Evolutionary conservation across 2,329 filamentous ascomycete genomes (phyloP).

Genomic region (Podosphaera xanthii): DNA sequence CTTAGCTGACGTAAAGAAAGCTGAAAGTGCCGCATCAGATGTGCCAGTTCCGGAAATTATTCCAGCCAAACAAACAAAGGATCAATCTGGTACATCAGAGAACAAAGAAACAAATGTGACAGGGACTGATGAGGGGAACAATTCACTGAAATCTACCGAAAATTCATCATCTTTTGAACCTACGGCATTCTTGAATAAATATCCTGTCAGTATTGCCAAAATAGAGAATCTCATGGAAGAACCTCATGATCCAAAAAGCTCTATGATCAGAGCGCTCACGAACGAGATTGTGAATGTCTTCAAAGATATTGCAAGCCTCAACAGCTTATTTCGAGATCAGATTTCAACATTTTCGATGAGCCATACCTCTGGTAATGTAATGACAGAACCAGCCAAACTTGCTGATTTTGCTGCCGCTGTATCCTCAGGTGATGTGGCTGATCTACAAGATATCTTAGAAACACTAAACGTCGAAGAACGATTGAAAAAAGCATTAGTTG

Average conservation of each 20-base stretch:
- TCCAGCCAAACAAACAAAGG: constrained; percentile 28
- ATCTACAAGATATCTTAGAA: constrained; percentile 77
- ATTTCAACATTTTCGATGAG: constrained; percentile 95
- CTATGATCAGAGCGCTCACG: constrained; percentile 72
- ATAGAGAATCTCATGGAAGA: constrained; percentile 84
- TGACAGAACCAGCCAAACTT: constrained; percentile 80
- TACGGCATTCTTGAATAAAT: constrained; percentile 75
- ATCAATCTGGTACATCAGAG: constrained; percentile 28
- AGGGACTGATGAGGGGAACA: constrained; percentile 71
- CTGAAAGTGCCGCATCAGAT: constrained; percentile 21
- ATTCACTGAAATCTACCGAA: constrained; percentile 33
- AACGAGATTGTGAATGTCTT: constrained; percentile 98
- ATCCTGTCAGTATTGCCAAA: constrained; percentile 80
- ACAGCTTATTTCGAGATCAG: constrained; percentile 87
- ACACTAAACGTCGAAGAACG: constrained; percentile 81
- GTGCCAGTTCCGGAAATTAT: constrained; percentile 34
- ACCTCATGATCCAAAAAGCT: constrained; percentile 72
- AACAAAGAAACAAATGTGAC: constrained; percentile 88
- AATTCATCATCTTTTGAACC: constrained; percentile 46
- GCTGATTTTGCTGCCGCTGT: constrained; percentile 95
- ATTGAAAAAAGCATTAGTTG: constrained; percentile 71
- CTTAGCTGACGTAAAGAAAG: constrained; percentile 24
- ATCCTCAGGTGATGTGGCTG: constrained; percentile 75
- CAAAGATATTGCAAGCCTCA: constrained; percentile 86
- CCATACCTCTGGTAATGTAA: constrained; percentile 83